These are phyloP conservation scores for Aspergillus campestris DNA, from an alignment of 495 filamentous ascomycete genomes.

Conservation along the genomic window DNA sequence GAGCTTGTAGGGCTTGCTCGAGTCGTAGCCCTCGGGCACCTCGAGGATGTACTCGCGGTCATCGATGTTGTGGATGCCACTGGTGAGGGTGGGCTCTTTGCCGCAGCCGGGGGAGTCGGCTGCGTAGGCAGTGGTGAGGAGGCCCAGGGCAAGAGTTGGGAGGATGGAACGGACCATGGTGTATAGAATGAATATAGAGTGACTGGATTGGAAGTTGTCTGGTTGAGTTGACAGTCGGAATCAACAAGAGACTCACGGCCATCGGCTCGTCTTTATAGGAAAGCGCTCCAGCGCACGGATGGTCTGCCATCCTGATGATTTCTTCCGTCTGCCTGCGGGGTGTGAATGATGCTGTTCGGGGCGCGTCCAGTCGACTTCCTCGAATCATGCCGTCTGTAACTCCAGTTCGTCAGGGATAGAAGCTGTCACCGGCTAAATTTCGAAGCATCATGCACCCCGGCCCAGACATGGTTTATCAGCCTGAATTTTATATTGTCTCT, in stretches of 20 bases:
- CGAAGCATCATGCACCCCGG: no score
- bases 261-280: no score
- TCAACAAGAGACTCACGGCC: background rate
- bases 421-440: no score
- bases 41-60: conserved; percentile 26
- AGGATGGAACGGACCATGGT: conserved; percentile 5
- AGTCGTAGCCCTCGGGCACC: conserved; percentile 32
- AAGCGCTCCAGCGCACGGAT: no score
- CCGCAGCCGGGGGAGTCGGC: conserved; percentile 30
- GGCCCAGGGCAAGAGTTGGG: conserved; percentile 1
- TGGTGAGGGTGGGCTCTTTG: conserved; percentile 23
- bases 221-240: background rate
- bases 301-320: no score
- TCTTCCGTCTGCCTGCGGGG: no score
- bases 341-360: no score
- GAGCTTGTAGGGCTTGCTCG: conserved; percentile 27
- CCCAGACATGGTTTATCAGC: no score
- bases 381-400: no score
- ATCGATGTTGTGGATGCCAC: conserved; percentile 22
- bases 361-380: no score
- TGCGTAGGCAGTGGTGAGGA: conserved; percentile 4
- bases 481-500: no score
- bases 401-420: no score
- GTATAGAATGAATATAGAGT: background rate
- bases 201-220: background rate